phyloP scores from a whole-genome alignment of 345 rosid species.

The Eutrema japonicum region DNA sequence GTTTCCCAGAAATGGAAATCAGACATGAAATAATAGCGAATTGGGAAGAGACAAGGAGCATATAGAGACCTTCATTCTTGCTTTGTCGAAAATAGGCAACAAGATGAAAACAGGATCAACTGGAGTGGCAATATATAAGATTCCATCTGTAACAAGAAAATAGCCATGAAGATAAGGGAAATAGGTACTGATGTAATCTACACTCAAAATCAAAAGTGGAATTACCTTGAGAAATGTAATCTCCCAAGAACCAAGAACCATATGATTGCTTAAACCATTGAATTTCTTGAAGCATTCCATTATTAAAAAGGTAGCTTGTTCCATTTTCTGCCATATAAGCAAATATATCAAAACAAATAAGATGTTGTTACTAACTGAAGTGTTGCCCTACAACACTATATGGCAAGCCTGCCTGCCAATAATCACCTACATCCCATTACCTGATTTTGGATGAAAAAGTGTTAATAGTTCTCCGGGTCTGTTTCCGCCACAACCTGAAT shows the following conservation, averaged over 20 bases:
- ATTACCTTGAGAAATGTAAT: conserved; percentile 76
- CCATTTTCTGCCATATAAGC: conserved; percentile 51
- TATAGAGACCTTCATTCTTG: conserved; percentile 76
- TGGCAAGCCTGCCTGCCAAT: conserved; percentile 11
- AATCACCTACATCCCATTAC: conserved; percentile 40
- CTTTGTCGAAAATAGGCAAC: conserved; percentile 82
- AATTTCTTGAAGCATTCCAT: conserved; percentile 73
- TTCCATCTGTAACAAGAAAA: conserved; percentile 59
- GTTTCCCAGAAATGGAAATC: conserved; percentile 8
- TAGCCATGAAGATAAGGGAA: not conserved
- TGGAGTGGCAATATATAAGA: conserved; percentile 74
- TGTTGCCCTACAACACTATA: not conserved
- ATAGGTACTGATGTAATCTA: not conserved
- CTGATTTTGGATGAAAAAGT: conserved; percentile 88
- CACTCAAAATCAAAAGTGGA: not conserved
- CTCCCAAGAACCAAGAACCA: conserved; percentile 93
- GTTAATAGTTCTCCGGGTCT: conserved; percentile 53
- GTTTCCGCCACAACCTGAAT: conserved; percentile 40
- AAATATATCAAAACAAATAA: not conserved
- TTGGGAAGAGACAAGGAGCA: conserved; percentile 9
- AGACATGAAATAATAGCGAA: not conserved
- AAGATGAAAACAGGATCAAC: conserved; percentile 86
- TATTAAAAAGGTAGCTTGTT: conserved; percentile 59
- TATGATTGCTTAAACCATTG: conserved; percentile 84
- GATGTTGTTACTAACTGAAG: not conserved